These are phyloP conservation scores for Fusarium sp. DNA, from an alignment of 2,329 filamentous ascomycete species.

Conservation along the genomic window DNA sequence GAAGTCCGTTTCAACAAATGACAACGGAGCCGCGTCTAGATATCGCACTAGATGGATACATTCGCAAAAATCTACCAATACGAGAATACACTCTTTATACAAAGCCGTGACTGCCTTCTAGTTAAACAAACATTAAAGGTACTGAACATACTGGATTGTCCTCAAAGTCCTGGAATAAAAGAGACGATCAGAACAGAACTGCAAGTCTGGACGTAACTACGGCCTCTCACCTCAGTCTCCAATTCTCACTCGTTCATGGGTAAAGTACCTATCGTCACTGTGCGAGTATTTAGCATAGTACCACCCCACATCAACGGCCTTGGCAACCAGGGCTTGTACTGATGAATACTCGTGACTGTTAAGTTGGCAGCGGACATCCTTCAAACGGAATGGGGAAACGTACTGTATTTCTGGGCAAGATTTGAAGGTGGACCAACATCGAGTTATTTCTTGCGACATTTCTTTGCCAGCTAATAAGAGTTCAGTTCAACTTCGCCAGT, in stretches of 20 bases:
- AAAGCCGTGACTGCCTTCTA: background rate
- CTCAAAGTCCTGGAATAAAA: background rate
- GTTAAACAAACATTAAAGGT: background rate
- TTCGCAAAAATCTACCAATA: constrained; percentile 1
- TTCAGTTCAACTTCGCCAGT: background rate
- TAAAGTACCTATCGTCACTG: constrained; percentile 31
- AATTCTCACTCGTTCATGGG: constrained; percentile 21
- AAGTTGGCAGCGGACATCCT: constrained; percentile 23
- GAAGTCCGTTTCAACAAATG: constrained; percentile 19
- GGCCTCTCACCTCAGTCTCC: background rate
- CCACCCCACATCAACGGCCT: constrained; percentile 38
- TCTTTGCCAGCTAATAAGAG: background rate
- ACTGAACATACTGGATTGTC: background rate
- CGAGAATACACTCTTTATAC: background rate
- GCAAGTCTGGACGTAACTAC: background rate
- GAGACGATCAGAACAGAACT: background rate
- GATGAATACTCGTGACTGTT: constrained; percentile 7
- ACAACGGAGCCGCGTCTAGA: constrained; percentile 4
- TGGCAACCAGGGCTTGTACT: constrained; percentile 14
- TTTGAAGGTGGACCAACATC: constrained; percentile 8
- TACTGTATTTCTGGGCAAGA: constrained; percentile 1
- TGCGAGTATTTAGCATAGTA: constrained; percentile 16
- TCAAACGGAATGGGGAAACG: constrained; percentile 1
- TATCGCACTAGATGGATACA: background rate
- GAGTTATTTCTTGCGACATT: constrained; percentile 4